A percentile compares a stretch with the other conserved stretches of the same genome.
These are phyloP conservation scores for Kalaharituber pfeilii DNA, from an alignment of 2,329 filamentous ascomycete species.

Conservation along the genomic window DNA sequence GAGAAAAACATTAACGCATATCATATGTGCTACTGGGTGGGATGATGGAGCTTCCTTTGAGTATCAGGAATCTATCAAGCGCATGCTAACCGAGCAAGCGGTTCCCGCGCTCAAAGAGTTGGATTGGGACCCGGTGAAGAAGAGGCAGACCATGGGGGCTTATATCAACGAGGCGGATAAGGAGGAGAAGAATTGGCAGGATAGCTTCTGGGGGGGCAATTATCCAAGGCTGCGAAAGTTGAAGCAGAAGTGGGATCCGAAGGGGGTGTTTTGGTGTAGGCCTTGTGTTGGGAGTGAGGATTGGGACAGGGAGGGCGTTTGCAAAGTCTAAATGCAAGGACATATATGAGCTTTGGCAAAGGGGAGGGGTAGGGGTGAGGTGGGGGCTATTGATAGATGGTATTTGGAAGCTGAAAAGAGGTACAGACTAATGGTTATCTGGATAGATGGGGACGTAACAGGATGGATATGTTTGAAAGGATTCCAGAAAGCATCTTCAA, in stretches of 20 bases:
- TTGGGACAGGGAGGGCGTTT: conserved; percentile 19
- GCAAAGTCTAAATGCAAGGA: no score
- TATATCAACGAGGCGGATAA: conserved; percentile 34
- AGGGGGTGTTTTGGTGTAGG: conserved; percentile 27
- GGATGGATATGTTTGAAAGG: no score
- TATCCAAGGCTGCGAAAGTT: conserved; percentile 24
- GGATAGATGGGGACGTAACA: no score
- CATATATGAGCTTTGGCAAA: no score
- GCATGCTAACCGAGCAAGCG: conserved; percentile 11
- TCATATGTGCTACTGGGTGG: conserved; percentile 22
- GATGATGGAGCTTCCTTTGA: conserved; percentile 20
- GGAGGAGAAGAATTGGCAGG: conserved; percentile 22
- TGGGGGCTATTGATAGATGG: no score
- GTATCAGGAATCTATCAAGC: conserved; percentile 26
- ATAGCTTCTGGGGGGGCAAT: conserved; percentile 29
- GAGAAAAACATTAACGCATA: conserved; percentile 30
- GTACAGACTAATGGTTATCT: no score
- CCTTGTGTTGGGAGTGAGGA: conserved; percentile 28
- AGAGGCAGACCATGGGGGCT: conserved; percentile 22
- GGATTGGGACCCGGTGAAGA: conserved; percentile 24
- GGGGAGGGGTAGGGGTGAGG: no score
- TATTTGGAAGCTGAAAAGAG: no score
- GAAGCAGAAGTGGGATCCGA: conserved; percentile 27
- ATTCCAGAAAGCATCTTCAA: no score
- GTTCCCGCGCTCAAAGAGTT: conserved; percentile 26